phyloP scores from a whole-genome alignment of 2,329 filamentous ascomycete genomes.

The Ascocoryne sarcoides region DNA sequence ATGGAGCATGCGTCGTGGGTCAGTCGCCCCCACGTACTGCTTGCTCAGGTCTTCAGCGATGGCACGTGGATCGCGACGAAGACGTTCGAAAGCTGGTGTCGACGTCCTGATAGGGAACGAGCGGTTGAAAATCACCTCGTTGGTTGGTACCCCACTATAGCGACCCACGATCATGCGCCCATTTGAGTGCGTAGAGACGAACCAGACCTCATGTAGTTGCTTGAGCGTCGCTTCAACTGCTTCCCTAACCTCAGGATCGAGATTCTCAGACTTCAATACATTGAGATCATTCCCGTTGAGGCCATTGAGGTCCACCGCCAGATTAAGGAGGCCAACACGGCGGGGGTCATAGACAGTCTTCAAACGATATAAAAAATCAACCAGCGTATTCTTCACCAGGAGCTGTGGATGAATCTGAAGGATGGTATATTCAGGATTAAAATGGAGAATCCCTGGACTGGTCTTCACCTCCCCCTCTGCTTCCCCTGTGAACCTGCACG shows the following conservation, averaged over 20 bases:
- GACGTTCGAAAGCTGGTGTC: not conserved
- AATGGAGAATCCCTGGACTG: conserved; percentile 1
- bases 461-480: not conserved
- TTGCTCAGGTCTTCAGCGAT: not conserved
- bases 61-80: not conserved
- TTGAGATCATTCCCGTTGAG: not conserved
- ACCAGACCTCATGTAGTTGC: not conserved
- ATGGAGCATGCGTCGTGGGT: not conserved
- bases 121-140: not conserved
- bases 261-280: not conserved
- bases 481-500: not conserved
- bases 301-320: not conserved
- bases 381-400: not conserved
- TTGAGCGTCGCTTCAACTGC: not conserved
- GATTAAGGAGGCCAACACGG: not conserved
- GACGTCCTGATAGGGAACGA: not conserved
- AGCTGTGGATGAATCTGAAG: not conserved
- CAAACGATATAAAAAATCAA: not conserved
- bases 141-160: not conserved
- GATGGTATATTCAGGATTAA: conserved; percentile 4
- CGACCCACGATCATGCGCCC: not conserved
- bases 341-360: not conserved
- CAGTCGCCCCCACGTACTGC: not conserved
- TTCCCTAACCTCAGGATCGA: not conserved
- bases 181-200: not conserved